Evolutionary conservation across 129 eudicot genomes (phyloP), one percentile per base, ranked within the genome.

Genomic region (Glebionis coronaria): DNA sequence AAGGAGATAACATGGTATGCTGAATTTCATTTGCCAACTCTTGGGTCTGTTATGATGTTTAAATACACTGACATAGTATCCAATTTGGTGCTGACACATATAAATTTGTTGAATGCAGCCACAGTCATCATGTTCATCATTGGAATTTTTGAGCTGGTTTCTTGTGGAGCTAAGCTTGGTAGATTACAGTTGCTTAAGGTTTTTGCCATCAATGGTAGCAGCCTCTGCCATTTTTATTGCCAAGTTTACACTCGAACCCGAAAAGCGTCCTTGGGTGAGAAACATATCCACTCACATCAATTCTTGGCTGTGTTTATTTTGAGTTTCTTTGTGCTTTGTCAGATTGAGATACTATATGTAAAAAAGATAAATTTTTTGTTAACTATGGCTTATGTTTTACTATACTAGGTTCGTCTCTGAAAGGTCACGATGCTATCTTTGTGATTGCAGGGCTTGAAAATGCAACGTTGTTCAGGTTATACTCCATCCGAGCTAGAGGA

Each of bases 121-220:
- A 3, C 78, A 90, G 90, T 59, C 66, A 3, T 63, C 79, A 21
- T 47, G 23, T 76, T 54, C 83, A 61, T 58, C 75, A 21, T 82
- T 83, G 27, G 97, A 90, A 61, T 81, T 79, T 75, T 68, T 90
- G 73, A 82, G 76, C 31, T 73, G 82, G 81, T 90, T 79, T 62
- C 87, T 90, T 7, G 94, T 80, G 58, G 97, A 90, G 83, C 76
- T 90, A 44, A 86, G 97, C 77, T 75, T 90, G 65, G 25, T 86
- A 61, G 94, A 90, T 70, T 86, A 86, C 65, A 69, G 65, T 27
- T 83, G 87, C 71, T 74, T 86, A 68, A 65, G 75, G 68, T 86
- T 86, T 82, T 69, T 86, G 79, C 97, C 97, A 65, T 90, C 97
- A 67, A 50, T 77, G 56, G 69, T 83, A 67, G 97, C 97, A 69